Percentiles rank a stretch among this genome's conserved stretches.
Evolutionary conservation across 1,139 yeast genomes (phyloP).

Genomic region (Trichomonascaceae sp.): DNA sequence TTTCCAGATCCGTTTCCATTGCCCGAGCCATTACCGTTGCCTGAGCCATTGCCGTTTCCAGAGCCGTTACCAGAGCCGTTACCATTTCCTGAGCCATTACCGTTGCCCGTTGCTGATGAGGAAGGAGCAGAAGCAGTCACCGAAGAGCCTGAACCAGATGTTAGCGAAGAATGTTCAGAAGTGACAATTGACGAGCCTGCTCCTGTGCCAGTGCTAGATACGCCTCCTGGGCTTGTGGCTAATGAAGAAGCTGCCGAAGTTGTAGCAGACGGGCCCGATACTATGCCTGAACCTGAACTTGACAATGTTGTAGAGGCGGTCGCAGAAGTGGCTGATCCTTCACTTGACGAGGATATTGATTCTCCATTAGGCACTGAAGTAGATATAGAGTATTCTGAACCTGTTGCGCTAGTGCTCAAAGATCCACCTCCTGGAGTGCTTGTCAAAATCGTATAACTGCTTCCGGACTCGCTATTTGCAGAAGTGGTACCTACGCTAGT

Average conservation of each 20-base stretch:
- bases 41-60: neutral
- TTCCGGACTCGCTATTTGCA: neutral
- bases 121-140: neutral
- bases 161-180: neutral
- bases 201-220: slow-evolving; percentile 17
- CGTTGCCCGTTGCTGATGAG: neutral
- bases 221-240: slow-evolving; percentile 15
- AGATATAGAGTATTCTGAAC: neutral
- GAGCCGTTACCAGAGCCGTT: neutral
- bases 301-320: neutral
- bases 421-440: neutral
- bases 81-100: neutral
- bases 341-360: neutral
- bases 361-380: neutral
- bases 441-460: neutral
- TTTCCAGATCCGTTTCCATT: no score
- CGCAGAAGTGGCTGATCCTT: neutral
- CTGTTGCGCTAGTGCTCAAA: neutral
- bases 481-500: neutral
- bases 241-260: slow-evolving; percentile 21
- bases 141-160: neutral
- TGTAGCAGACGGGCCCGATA: slow-evolving; percentile 1
- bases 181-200: neutral
- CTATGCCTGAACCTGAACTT: neutral
- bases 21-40: neutral